Conservation (phyloP, 2,329 filamentous ascomycete genomes). For the Aspergillus sp. region DNA sequence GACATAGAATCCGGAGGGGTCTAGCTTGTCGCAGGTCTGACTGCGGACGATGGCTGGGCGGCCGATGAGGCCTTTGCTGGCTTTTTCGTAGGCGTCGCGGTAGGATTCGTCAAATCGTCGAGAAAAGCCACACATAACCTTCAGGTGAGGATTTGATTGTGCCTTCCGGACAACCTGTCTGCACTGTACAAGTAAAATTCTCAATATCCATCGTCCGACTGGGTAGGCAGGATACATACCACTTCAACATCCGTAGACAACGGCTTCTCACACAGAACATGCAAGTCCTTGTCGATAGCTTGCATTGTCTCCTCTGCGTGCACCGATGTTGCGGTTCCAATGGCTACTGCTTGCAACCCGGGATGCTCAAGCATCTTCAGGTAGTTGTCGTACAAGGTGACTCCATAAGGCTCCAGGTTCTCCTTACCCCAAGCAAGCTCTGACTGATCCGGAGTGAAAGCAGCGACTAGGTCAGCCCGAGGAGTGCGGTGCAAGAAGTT, state of each 20-base stretch:
- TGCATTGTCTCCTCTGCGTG: slow-evolving; percentile 51
- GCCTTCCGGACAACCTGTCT: slow-evolving; percentile 53
- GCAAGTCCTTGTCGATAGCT: slow-evolving; percentile 47
- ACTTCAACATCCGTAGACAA: slow-evolving; percentile 50
- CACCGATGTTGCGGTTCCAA: slow-evolving; percentile 48
- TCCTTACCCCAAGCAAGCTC: slow-evolving; percentile 44
- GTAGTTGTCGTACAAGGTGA: slow-evolving; percentile 45
- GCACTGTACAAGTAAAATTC: slow-evolving; percentile 35
- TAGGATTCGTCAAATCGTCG: slow-evolving; percentile 61
- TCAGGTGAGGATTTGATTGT: slow-evolving; percentile 49
- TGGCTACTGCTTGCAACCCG: slow-evolving; percentile 47
- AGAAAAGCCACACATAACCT: slow-evolving; percentile 62
- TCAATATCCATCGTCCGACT: background rate
- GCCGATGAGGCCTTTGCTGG: slow-evolving; percentile 51
- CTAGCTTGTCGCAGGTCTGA: slow-evolving; percentile 60
- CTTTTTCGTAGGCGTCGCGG: slow-evolving; percentile 50
- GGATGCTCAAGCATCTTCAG: slow-evolving; percentile 49
- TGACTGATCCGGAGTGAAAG: slow-evolving; percentile 36
- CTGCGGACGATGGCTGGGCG: slow-evolving; percentile 54
- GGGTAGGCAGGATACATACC: slow-evolving; percentile 31
- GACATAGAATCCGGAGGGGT: slow-evolving; percentile 60
- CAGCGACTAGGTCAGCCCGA: slow-evolving; percentile 43
- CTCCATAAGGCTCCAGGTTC: slow-evolving; percentile 44
- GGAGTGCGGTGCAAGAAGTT: slow-evolving; percentile 41
- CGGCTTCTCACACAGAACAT: slow-evolving; percentile 50